Percentiles rank a stretch among this genome's conserved stretches.
phyloP scores from a whole-genome alignment of 179 eudicot genomes.

The Silene vulgaris region DNA sequence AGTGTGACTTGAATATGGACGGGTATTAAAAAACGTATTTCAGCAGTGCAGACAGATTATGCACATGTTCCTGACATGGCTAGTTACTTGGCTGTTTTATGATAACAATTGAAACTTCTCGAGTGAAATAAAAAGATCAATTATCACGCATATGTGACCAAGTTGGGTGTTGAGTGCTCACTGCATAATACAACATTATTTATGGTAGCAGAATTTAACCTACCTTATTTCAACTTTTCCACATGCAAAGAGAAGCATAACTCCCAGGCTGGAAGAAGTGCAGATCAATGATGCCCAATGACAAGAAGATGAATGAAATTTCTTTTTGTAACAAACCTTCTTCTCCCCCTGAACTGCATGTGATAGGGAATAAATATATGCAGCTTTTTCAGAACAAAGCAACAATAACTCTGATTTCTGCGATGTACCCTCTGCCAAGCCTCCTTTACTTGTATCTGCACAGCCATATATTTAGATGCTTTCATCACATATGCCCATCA shows the following conservation, averaged over 20 bases:
- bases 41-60: background rate
- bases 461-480: slow-evolving; percentile 24
- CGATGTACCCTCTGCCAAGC: slow-evolving; percentile 36
- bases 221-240: slow-evolving; percentile 89
- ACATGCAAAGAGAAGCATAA: slow-evolving; percentile 63
- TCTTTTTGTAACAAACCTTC: slow-evolving; percentile 80
- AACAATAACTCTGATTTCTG: slow-evolving; percentile 46
- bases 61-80: background rate
- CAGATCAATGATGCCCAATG: slow-evolving; percentile 74
- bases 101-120: background rate
- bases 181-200: too few relatives aligned
- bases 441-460: slow-evolving; percentile 33
- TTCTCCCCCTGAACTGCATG: slow-evolving; percentile 77
- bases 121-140: background rate
- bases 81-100: slow-evolving; percentile 7
- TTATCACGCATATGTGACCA: background rate
- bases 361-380: slow-evolving; percentile 60
- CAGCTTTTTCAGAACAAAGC: slow-evolving; percentile 85
- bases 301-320: slow-evolving; percentile 65
- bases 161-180: background rate
- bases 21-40: background rate
- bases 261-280: slow-evolving; percentile 46
- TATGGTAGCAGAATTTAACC: slow-evolving; percentile 18
- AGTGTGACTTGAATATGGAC: background rate
- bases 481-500: slow-evolving; percentile 29